These are phyloP conservation scores for Rhodomyrtus tomentosa DNA, from an alignment of 345 rosid species.

Conservation along the genomic window DNA sequence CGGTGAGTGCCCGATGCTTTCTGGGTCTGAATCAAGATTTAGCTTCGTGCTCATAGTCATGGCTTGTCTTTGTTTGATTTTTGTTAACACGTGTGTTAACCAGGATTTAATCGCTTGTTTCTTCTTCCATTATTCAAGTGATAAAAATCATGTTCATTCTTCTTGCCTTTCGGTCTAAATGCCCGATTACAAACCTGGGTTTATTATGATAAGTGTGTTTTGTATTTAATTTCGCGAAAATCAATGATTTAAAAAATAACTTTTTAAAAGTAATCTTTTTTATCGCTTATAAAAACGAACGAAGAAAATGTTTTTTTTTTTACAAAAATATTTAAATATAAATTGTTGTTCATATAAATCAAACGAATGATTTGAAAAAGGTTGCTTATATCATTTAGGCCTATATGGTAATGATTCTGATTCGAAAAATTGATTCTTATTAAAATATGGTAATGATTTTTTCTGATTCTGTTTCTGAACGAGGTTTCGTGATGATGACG, in stretches of 20 bases:
- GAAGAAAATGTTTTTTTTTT: not conserved
- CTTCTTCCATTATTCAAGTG: not conserved
- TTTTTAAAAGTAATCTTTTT: no score
- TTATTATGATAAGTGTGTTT: no score
- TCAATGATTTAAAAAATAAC: not conserved
- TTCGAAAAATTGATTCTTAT: no score
- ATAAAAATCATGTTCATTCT: not conserved
- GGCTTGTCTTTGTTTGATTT: not conserved
- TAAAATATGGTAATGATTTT: no score
- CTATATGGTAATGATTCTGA: no score
- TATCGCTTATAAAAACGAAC: no score
- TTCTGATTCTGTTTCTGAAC: no score
- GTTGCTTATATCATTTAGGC: no score
- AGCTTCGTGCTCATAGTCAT: not conserved
- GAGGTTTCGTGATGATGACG: no score
- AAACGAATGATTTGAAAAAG: not conserved
- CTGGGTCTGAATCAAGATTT: not conserved
- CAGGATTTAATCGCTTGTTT: not conserved
- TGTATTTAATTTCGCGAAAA: rapidly evolving
- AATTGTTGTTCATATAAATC: no score
- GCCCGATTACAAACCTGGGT: not conserved
- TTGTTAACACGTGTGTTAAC: not conserved
- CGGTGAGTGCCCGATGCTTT: constrained; percentile 10
- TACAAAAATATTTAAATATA: no score
- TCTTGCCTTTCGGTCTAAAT: not conserved